Evolutionary conservation across 345 rosid genomes (phyloP).

Genomic region (Corymbia maculata): DNA sequence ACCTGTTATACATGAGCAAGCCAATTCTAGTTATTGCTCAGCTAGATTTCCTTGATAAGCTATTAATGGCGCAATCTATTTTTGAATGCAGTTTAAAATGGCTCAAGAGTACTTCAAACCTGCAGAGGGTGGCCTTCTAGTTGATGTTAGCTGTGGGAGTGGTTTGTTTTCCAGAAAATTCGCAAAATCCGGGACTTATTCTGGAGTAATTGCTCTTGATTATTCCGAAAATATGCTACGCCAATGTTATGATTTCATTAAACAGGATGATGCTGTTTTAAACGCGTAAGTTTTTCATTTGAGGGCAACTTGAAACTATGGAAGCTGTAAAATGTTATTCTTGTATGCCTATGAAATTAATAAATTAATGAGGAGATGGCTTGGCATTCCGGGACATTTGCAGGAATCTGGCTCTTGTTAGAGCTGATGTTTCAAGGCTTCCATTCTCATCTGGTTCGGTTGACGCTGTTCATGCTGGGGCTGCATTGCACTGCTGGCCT

Average conservation of each 20-base stretch:
- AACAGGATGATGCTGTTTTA: conserved; percentile 40
- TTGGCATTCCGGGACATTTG: not conserved
- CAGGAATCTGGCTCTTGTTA: conserved; percentile 81
- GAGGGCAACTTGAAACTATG: not conserved
- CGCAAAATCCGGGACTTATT: conserved; percentile 65
- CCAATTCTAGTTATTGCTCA: not conserved
- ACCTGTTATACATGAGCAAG: not conserved
- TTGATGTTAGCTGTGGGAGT: conserved; percentile 95
- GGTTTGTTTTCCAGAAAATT: conserved; percentile 91
- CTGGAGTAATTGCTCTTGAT: conserved; percentile 82
- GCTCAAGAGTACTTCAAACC: conserved; percentile 87
- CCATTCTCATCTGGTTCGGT: conserved; percentile 76
- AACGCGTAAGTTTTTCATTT: conserved; percentile 14
- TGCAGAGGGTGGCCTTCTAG: conserved; percentile 66
- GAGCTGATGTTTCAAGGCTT: conserved; percentile 89
- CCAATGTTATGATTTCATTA: conserved; percentile 77
- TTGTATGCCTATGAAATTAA: not conserved
- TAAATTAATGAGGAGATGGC: not conserved
- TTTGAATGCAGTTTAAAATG: conserved; percentile 67
- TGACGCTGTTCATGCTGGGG: conserved; percentile 95
- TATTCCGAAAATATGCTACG: conserved; percentile 97
- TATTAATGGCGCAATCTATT: not conserved
- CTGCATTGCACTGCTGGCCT: conserved; percentile 96
- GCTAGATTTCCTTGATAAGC: not conserved
- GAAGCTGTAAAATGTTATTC: not conserved